Evolutionary conservation across 441 rosid genomes (phyloP), one percentile per base, ranked within the genome.

Genomic region (Erysimum cheiri): DNA sequence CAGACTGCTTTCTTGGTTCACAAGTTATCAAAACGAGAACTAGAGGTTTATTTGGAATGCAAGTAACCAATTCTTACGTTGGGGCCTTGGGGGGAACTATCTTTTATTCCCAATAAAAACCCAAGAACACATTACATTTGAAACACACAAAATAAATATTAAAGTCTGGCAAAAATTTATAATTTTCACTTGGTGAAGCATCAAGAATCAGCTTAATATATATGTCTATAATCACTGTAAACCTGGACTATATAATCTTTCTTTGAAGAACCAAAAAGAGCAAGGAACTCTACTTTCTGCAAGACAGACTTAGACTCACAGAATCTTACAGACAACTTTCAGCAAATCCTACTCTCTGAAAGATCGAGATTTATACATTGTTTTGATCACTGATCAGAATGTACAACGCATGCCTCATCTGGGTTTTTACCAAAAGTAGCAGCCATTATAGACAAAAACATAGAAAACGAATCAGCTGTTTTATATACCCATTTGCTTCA

Each of bases 401-500:
- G 40, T 72, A 46, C 58, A 64, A 64, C 1, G 43, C 64, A 61
- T 24, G 75, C 56, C 40, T 28, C 17, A 40, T 40, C 10, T 28
- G 14, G 36, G 37, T 5, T 28, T 6, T 41, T 41, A 60, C 5
- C 33, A 56, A 56, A 56, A 56, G 59, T 17, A 36, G 54, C 44
- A 65, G 53, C 33, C 33, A 47, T 22, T 64, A 65, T 72, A 64
- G 66, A 57, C 37, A 56, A 39, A 56, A 56, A 24, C 36, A 43
- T 19, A 54, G 8, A 13, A n/a, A 58, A 24, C 46, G 26, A 47
- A 58, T 12, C 36, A 58, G 15, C 61, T 37, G 13, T 66, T 71
- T 74, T 76, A 78, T 63, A 89, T 50, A 65, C 87, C 91, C 83
- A 87, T 70, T 80, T 93, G 98, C 77, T 91, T 93, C 93, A 89